Base-by-base conservation (phyloP, 2,329 filamentous ascomycete genomes). In the Alternaria arborescens region DNA sequence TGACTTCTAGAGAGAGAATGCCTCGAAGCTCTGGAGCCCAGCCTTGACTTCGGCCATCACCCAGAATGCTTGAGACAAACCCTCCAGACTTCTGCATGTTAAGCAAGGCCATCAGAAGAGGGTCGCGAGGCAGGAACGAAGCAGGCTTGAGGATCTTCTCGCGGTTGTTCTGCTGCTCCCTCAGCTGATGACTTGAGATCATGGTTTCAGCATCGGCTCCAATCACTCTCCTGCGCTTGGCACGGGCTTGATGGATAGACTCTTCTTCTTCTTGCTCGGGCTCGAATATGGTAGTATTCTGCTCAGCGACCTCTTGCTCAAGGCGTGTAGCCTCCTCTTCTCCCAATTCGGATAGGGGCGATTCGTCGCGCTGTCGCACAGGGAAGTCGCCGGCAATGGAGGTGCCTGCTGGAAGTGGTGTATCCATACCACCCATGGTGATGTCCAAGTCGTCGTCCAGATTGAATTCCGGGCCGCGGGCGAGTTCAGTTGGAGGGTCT, bases 21-120 rank as follows among this genome's bases (percentile, higher is more conserved):
- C 91, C 93, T 61, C 92, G 90, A 20, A 99, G 85, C 80, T 99
- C 95, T 1, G 94, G 94, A 4, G 94, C 94, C 94, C 93, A 97
- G 42, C 87, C 88, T 67, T 87, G 86, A 69, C 89, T 89, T 65
- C 91, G 88, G 38, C 89, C 91, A 63, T 94, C 92, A 53, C 91
- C 89, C 81, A 97, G 89, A 65, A 97, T 89, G 71, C 88, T 94
- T 4, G 90, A 91, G 18, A 97, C 92, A 71, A 99, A 98, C 40
- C 89, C 92, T 55, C 95, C 94, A 55, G 87, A 93, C 81, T 91
- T 93, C 78, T 97, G 95, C 86, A 97, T 91, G 70, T 94, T 92
- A 83, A 97, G 91, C 22, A 99, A 83, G 34, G 93, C 92, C 30
- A 98, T 85, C 14, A 98, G 84, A 55, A 94, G 88, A 2, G 94